phyloP scores from a whole-genome alignment of 1,139 yeast genomes.

The Zygosaccharomyces sapae region DNA sequence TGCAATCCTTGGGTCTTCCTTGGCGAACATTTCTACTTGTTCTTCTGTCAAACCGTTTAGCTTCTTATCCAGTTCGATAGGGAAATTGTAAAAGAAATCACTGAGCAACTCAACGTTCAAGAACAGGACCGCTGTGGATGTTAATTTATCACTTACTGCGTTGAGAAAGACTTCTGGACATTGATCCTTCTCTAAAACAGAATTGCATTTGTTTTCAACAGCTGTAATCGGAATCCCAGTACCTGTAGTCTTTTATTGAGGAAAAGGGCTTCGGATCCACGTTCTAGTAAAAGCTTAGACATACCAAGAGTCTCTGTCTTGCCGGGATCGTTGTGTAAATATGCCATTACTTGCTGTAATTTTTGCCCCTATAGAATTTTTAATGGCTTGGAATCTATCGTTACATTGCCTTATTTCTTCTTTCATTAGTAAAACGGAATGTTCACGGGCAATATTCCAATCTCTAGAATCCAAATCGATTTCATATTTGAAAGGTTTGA shows the following conservation, averaged over 20 bases:
- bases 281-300: constrained; percentile 61
- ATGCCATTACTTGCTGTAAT: constrained; percentile 75
- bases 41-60: constrained; percentile 65
- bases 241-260: constrained; percentile 68
- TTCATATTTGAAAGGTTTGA: constrained; percentile 95
- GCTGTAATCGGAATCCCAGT: constrained; percentile 68
- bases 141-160: constrained; percentile 85
- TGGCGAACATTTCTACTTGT: constrained; percentile 84
- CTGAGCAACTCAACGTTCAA: constrained; percentile 88
- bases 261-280: constrained; percentile 81
- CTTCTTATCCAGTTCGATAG: constrained; percentile 80
- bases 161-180: constrained; percentile 94
- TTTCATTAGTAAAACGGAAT: constrained; percentile 63
- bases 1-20: constrained; percentile 88
- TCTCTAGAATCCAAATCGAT: constrained; percentile 94
- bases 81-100: constrained; percentile 94
- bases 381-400: constrained; percentile 56
- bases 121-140: constrained; percentile 89
- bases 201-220: constrained; percentile 74
- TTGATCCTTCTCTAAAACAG: constrained; percentile 74
- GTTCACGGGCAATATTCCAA: constrained; percentile 81
- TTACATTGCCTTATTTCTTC: constrained; percentile 87
- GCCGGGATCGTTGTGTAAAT: constrained; percentile 51
- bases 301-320: constrained; percentile 70
- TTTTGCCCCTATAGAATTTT: constrained; percentile 79